Evolutionary conservation across 306 rosid species (phyloP), one percentile per base, ranked within the genome.

Genomic region (Trifolium subterraneum): DNA sequence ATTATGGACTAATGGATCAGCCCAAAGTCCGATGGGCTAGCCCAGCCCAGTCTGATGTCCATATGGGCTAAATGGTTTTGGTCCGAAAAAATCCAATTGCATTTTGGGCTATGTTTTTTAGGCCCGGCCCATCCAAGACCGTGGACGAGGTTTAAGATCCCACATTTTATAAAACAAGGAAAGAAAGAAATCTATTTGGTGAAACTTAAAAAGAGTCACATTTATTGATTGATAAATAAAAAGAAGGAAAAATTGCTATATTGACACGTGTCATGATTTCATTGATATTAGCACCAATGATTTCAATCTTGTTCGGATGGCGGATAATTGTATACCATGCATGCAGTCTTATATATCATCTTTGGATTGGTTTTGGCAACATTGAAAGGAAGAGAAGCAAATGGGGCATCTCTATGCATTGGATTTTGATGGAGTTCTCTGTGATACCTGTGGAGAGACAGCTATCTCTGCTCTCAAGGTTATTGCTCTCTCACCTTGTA

Each of bases 371-470:
- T 66, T 71, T 41, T n/a, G 36, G 64, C 20, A 58, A 79, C 27
- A 10, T 65, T 36, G 79, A 45, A 58, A 73, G 79, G 70, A 54
- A 55, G 64, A 35, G 8, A 75, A 50, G 72, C 10, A 69, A 70
- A 80, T 80, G 80, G 77, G 77, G 0, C 80, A 80, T 64, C 77
- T 80, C 48, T 80, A 75, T 72, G 84, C 84, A n/a, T 64, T 80
- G 48, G 84, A 80, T 77, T 80, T 80, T 56, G 84, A 80, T 75
- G 84, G 80, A 52, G 78, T 80, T 70, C 36, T 80, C 31, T 75
- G 80, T 80, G 77, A 80, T 52, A 80, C 48, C 15, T 80, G 74
- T 72, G 80, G 73, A 16, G 84, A 80, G 73, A 80, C 78, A 5
- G 73, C 64, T 22, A 64, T 81, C 74, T 81, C 81, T 70, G 74